Evolutionary conservation across 768 basidiomycete genomes (phyloP), one percentile per base, ranked within the genome.

Genomic region (Psilocybe cubensis): DNA sequence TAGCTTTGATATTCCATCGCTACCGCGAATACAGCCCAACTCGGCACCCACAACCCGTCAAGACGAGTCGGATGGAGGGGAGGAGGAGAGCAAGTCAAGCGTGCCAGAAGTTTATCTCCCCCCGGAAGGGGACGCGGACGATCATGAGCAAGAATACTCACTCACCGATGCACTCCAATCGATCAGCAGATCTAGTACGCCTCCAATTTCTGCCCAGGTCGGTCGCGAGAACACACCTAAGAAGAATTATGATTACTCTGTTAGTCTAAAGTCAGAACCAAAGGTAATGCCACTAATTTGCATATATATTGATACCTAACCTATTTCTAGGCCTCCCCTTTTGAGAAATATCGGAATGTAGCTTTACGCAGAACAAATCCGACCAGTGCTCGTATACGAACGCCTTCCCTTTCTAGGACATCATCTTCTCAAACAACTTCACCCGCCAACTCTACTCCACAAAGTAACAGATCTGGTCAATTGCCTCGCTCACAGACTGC

Each of bases 371-470:
- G 78, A 54, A 78, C 33, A 9, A 44, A 28, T 27, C 23, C 24
- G 24, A 53, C 82, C 17, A 66, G 78, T 33, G 64, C 77, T 18
- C 79, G 84, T 25, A 75, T 77, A 18, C 83, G 88, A 24, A 89
- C 87, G 4, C 88, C 88, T 4, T 89, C 88, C 1, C 75, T 90
- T 8, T 82, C 88, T 7, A 81, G 80, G 49, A 88, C 86, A 1
- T 79, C 81, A 0, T 80, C 84, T 29, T 86, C 85, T 1, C 78
- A 77, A 21, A 76, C 79, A 0, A 84, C 87, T 10, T 88, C 86
- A 4, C 80, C 86, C 0, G 69, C 83, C 1, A 79, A 88, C 60
- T 86, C 88, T 2, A 90, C 88, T 1, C 88, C 88, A 21, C 78
- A 76, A 11, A 87, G 85, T 56, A 79, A 72, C 54, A 74, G 74